A percentile compares a stretch with the other conserved stretches of the same genome.
Evolutionary conservation across 805 yeast genomes (phyloP).

Genomic region (Grigorovia transvaalensis): DNA sequence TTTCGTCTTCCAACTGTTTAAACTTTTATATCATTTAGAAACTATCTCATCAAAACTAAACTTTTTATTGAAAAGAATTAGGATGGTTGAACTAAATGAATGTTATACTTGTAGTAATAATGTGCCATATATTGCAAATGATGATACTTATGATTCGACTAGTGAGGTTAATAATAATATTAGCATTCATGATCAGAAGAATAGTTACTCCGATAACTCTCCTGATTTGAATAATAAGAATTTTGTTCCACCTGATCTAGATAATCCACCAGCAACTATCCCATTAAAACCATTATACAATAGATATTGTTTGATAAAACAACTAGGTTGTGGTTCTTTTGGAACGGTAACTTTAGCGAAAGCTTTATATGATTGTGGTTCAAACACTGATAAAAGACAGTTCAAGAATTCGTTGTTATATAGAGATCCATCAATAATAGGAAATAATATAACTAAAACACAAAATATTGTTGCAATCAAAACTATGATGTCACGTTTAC

Average conservation of each 20-base stretch:
- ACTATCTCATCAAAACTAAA: not conserved
- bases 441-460: constrained; percentile 27
- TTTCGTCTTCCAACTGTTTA: not conserved
- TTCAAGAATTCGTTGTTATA: constrained; percentile 41
- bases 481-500: constrained; percentile 52
- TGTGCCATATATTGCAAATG: no score
- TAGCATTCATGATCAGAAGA: not conserved
- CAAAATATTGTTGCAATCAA: constrained; percentile 64
- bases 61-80: no score
- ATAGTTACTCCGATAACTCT: not conserved
- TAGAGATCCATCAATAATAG: constrained; percentile 16
- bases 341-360: constrained; percentile 62
- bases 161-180: not conserved
- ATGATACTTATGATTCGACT: not conserved
- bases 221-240: constrained; percentile 1
- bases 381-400: not conserved
- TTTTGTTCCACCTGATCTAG: constrained; percentile 29
- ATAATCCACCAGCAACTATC: constrained; percentile 32
- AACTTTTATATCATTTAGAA: not conserved
- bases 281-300: constrained; percentile 35
- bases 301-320: constrained; percentile 41
- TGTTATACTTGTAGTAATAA: not conserved
- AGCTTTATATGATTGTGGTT: constrained; percentile 22
- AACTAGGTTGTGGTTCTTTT: constrained; percentile 66
- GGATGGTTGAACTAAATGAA: not conserved